Evolutionary conservation across 148 eudicot species (phyloP).

Genomic region (Arctostaphylos glauca): DNA sequence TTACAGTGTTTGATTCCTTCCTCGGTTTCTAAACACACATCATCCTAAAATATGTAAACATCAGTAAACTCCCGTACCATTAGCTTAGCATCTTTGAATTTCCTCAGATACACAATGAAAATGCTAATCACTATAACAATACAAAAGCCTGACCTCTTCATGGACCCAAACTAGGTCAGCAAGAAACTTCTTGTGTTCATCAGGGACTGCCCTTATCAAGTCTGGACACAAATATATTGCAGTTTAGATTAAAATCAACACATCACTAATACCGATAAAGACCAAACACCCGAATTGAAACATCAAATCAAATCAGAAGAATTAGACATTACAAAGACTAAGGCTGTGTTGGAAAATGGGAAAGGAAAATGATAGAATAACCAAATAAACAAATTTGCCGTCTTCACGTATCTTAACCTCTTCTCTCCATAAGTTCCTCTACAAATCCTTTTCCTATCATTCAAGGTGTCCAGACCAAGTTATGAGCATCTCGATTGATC

Average conservation of each 20-base stretch:
- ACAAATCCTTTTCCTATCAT: not conserved
- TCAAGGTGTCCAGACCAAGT: too few species aligned
- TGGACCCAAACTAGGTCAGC: conserved; percentile 89
- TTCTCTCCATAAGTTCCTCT: not conserved
- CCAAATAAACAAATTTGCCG: not conserved
- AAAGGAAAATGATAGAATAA: not conserved
- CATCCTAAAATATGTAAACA: conserved; percentile 39
- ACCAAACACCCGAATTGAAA: conserved; percentile 2
- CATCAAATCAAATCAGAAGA: not conserved
- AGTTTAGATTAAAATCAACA: not conserved
- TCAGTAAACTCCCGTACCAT: not conserved
- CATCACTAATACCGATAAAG: not conserved
- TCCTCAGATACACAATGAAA: not conserved
- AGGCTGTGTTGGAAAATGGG: not conserved
- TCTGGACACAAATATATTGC: conserved; percentile 33
- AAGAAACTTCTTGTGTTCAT: conserved; percentile 88
- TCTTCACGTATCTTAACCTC: not conserved
- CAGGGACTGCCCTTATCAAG: conserved; percentile 75
- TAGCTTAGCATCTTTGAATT: not conserved
- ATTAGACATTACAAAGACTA: not conserved
- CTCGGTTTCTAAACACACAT: conserved; percentile 59
- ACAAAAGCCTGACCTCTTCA: conserved; percentile 63
- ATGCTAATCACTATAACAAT: not conserved
- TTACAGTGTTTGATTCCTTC: conserved; percentile 61
- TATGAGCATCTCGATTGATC: too few species aligned